Evolutionary conservation across 176 grass and related monocot species (phyloP), one percentile per base, ranked within the genome.

Genomic region (Cocos nucifera): DNA sequence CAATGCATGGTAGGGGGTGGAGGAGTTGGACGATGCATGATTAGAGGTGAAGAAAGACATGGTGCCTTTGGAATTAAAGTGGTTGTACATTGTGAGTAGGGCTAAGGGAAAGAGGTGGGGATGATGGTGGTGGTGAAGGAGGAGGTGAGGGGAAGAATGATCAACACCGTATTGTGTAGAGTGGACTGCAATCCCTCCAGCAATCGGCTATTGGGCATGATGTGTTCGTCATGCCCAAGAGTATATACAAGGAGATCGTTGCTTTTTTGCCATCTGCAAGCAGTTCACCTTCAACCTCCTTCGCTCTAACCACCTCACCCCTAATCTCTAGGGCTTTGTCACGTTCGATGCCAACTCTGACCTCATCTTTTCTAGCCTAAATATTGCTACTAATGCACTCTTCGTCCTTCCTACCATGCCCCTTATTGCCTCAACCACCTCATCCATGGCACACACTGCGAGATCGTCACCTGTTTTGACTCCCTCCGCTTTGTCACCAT

Each of bases 241-340:
- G 81, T 3, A 73, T 69, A 3, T 78, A 79, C 22, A 86, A 86
- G 50, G 87, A 97, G 84, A 97, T 97, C 81, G 63, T 97, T 3
- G 57, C 76, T 0, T 87, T 18, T 88, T 84, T 20, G 84, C 87
- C 16, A 75, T 97, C 0, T 97, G 78, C 53, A 91, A 97, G 73
- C 83, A 89, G 75, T 84, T 97, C 44, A 81, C 81, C 39, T 89
- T 91, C 51, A 2, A 97, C 52, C 92, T 97, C 62, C 84, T 97
- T 73, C 83, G 87, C 78, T 89, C 58, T 83, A 80, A 1, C 22
- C 22, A 22, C 2, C 22, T 22, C 22, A 22, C 22, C 22, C 22
- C 22, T 2, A 2, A 22, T 22, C 78, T 89, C 58, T 83, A 80
- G 59, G 82, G 82, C 82, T 76, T 78, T 22, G 75, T 90, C 30